phyloP scores from a whole-genome alignment of 2,329 filamentous ascomycete genomes.

The Hypoxylon sp. region DNA sequence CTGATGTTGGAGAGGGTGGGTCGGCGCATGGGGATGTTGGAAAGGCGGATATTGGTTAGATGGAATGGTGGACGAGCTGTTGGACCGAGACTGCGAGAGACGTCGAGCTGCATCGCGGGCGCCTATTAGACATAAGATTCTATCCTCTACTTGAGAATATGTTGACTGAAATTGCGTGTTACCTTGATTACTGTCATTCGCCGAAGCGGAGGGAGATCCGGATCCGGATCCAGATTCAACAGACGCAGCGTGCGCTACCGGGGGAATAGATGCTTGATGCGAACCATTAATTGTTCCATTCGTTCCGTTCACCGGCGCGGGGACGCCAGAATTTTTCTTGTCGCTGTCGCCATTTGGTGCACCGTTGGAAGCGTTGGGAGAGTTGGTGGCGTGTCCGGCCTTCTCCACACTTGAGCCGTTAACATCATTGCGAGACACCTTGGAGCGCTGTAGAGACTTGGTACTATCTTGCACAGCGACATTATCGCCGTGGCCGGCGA shows the following conservation, averaged over 20 bases:
- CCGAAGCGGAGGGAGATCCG: conserved; percentile 22
- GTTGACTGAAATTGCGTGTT: conserved; percentile 35
- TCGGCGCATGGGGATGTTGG: conserved; percentile 29
- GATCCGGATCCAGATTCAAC: conserved; percentile 16
- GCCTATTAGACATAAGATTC: conserved; percentile 46
- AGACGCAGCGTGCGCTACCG: conserved; percentile 29
- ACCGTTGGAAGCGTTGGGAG: conserved; percentile 27
- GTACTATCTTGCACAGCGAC: conserved; percentile 31
- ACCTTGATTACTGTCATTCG: conserved; percentile 41
- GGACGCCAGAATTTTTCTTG: conserved; percentile 6
- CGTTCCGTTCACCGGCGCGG: conserved; percentile 14
- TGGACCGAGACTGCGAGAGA: conserved; percentile 46
- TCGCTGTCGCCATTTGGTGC: conserved; percentile 27
- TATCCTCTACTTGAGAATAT: conserved; percentile 24
- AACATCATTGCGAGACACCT: conserved; percentile 45
- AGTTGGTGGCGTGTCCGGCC: conserved; percentile 37
- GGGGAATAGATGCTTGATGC: conserved; percentile 23
- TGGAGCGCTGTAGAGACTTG: conserved; percentile 40
- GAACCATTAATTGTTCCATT: conserved; percentile 22
- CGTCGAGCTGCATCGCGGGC: conserved; percentile 34
- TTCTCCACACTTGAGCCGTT: conserved; percentile 51
- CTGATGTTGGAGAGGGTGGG: conserved; percentile 44
- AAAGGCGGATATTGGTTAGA: conserved; percentile 44
- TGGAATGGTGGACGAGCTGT: conserved; percentile 39
- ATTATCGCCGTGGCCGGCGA: conserved; percentile 49